Percentiles rank a stretch among this genome's conserved stretches.
Conservation (phyloP, 1,284 basidiomycete genomes). For the Marasmius oreades region DNA sequence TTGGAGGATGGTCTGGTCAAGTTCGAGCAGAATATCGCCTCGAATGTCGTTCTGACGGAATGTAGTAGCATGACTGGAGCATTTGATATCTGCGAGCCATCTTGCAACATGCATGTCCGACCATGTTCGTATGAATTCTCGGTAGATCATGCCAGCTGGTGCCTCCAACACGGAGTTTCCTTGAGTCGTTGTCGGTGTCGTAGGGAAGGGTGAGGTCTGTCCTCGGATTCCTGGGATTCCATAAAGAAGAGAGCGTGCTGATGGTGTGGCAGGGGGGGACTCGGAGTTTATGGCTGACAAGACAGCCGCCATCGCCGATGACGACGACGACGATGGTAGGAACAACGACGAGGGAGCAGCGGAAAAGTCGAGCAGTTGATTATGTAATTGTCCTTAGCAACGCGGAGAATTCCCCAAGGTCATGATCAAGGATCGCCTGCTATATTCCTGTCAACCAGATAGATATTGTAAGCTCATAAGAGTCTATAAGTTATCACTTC, state of each 20-base stretch:
- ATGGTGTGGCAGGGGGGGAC: slow-evolving; percentile 23
- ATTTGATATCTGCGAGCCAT: slow-evolving; percentile 74
- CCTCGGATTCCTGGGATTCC: slow-evolving; percentile 28
- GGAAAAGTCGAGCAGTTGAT: background rate
- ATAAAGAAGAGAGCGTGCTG: slow-evolving; percentile 28
- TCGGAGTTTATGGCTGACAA: background rate
- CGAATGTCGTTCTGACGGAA: slow-evolving; percentile 87
- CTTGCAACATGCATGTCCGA: slow-evolving; percentile 63
- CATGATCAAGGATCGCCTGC: no score
- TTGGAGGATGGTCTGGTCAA: slow-evolving; percentile 81
- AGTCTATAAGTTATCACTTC: no score
- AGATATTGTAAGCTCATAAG: no score
- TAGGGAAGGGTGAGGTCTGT: slow-evolving; percentile 37
- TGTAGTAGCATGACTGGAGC: slow-evolving; percentile 60
- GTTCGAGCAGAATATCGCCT: slow-evolving; percentile 83
- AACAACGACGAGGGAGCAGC: background rate
- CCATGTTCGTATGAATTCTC: slow-evolving; percentile 67
- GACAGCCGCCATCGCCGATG: background rate
- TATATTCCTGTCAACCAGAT: no score
- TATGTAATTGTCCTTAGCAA: background rate
- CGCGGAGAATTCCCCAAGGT: background rate
- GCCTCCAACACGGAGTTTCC: slow-evolving; percentile 44
- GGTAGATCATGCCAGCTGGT: slow-evolving; percentile 53
- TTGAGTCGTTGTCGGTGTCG: slow-evolving; percentile 34
- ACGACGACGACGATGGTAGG: background rate